phyloP scores from a whole-genome alignment of 495 filamentous ascomycete species.

The Penicillium argentinense region DNA sequence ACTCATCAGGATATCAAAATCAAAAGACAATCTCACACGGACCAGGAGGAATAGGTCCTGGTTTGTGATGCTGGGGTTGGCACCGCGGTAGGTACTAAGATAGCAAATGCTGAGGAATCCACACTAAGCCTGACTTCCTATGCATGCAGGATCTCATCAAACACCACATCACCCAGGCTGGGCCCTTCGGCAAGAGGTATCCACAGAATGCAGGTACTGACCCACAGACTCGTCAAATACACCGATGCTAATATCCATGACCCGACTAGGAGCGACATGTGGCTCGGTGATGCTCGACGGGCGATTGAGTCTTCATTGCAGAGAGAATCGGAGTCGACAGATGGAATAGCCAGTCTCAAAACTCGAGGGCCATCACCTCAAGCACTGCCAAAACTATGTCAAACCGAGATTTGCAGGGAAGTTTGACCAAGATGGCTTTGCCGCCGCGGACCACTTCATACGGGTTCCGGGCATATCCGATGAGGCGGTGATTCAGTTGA shows the following conservation, averaged over 20 bases:
- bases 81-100: slow-evolving; percentile 55
- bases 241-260: no score
- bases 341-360: slow-evolving; percentile 3
- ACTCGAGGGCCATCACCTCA: background rate
- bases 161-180: slow-evolving; percentile 12
- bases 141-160: slow-evolving; percentile 55
- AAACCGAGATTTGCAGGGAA: slow-evolving; percentile 16
- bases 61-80: slow-evolving; percentile 60
- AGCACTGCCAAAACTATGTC: slow-evolving; percentile 27
- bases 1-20: no score
- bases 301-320: slow-evolving; percentile 46
- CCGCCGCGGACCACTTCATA: slow-evolving; percentile 6
- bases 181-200: slow-evolving; percentile 7
- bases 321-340: slow-evolving; percentile 19
- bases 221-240: background rate
- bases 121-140: slow-evolving; percentile 18
- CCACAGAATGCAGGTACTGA: background rate
- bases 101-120: background rate
- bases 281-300: slow-evolving; percentile 57
- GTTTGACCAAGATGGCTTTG: background rate
- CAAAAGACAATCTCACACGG: no score
- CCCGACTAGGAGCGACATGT: slow-evolving; percentile 50
- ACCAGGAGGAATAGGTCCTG: slow-evolving; percentile 46
- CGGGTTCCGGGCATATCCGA: slow-evolving; percentile 22
- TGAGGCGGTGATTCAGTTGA: slow-evolving; percentile 3